Evolutionary conservation across 768 basidiomycete genomes (phyloP), one percentile per base, ranked within the genome.

Genomic region (Hericium alpestre): DNA sequence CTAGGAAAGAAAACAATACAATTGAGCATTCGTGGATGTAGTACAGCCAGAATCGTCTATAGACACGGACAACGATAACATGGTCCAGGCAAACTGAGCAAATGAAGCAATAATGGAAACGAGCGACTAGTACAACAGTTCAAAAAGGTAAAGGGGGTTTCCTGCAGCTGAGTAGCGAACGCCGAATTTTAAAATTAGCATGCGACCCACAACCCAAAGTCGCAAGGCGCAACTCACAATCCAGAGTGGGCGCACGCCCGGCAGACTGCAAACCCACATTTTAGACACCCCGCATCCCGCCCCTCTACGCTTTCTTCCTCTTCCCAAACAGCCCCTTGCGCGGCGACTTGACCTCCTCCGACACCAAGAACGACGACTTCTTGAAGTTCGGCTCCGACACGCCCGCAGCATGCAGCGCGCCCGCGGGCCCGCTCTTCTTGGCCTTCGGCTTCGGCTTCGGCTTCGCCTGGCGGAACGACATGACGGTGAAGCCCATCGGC

Each of bases 341-440:
- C 49, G 51, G 58, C 6, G 55, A 40, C 25, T 59, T 61, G 22
- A 27, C 12, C n/a, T 56, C 58, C 37, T 39, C 58, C 20, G 41
- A 15, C 22, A 54, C 15, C 27, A n/a, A 50, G 9, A 50, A 52
- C 48, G 51, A 51, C 37, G 58, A 39, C n/a, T 20, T 20, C 23
- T 46, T 51, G 9, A 48, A 51, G 38, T 54, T 54, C 1, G 49
- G 47, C 39, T 54, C 55, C 11, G 60, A 54, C 22, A 32, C 56
- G 51, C 47, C 52, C 47, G 58, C 55, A 12, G 52, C 48, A 41
- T 38, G 38, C 9, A 53, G 32, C 1, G 18, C 38, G 38, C 51
- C 47, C 20, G n/a, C 22, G 2, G 52, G 47, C 2, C 49, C 49
- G 15, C 22, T 32, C 32, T 32, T 32, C n/a, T 51, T 58, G 11